Evolutionary conservation across 164 flowering plant species (phyloP).

Genomic region (Annona cherimola): DNA sequence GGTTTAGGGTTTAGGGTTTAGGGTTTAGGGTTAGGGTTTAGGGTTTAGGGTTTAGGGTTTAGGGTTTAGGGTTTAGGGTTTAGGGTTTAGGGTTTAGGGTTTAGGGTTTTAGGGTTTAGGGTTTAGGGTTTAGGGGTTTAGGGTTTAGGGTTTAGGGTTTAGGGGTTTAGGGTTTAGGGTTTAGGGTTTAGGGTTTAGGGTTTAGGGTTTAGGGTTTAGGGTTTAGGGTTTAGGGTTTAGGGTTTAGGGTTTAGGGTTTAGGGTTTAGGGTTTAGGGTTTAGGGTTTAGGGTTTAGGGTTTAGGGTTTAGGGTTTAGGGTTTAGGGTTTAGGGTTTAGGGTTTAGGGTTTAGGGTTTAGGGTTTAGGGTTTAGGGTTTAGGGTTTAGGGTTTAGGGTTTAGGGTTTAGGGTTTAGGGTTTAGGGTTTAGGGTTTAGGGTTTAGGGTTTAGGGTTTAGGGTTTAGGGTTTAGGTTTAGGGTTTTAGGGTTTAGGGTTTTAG

Average conservation of each 20-base stretch:
- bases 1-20: constrained; percentile 3
- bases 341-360: constrained; percentile 11
- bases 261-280: constrained; percentile 11
- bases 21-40: constrained; percentile 7
- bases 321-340: constrained; percentile 4
- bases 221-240: constrained; percentile 12
- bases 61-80: constrained; percentile 6
- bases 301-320: constrained; percentile 7
- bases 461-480: constrained; percentile 10
- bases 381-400: constrained; percentile 2
- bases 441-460: constrained; percentile 4
- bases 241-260: constrained; percentile 12
- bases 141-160: constrained; percentile 5
- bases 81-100: constrained; percentile 9
- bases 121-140: constrained; percentile 11
- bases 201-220: constrained; percentile 12
- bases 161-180: constrained; percentile 6
- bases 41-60: constrained; percentile 6
- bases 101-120: constrained; percentile 7
- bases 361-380: constrained; percentile 11
- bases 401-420: constrained; percentile 4
- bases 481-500: constrained; percentile 12
- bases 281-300: constrained; percentile 9
- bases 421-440: constrained; percentile 1
- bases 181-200: constrained; percentile 5